Conservation (phyloP, 306 rosid genomes). For the Malus orientalis region DNA sequence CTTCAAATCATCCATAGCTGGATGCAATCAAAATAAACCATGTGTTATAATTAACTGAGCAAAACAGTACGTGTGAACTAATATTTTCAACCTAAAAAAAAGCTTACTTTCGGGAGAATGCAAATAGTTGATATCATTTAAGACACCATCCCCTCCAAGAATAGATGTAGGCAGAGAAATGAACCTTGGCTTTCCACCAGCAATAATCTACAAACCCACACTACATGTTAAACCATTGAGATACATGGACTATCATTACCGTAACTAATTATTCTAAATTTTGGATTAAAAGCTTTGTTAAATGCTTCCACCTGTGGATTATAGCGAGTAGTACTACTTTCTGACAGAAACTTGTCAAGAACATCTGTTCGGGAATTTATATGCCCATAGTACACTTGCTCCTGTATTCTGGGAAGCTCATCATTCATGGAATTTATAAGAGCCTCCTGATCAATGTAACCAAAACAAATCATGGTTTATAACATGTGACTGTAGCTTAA, state of each 20-base stretch:
- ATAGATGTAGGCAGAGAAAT: conserved; percentile 43
- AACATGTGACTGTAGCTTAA: not conserved
- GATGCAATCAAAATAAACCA: conserved; percentile 6
- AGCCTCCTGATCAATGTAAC: conserved; percentile 61
- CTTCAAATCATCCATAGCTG: conserved; percentile 88
- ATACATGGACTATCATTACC: not conserved
- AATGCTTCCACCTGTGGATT: conserved; percentile 70
- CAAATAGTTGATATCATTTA: conserved; percentile 53
- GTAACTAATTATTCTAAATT: not conserved
- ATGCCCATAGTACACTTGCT: conserved; percentile 91
- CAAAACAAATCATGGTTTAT: conserved; percentile 7
- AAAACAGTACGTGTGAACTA: conserved; percentile 9
- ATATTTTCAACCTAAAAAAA: conserved; percentile 17
- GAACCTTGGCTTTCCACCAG: conserved; percentile 72
- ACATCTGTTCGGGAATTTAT: conserved; percentile 79
- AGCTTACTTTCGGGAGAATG: conserved; percentile 85
- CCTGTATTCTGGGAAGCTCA: conserved; percentile 89
- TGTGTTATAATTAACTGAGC: conserved; percentile 15
- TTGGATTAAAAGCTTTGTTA: not conserved
- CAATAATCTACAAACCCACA: conserved; percentile 52
- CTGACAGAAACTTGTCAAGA: conserved; percentile 68
- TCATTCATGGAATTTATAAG: conserved; percentile 78
- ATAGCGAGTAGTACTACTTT: conserved; percentile 83
- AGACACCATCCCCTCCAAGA: conserved; percentile 53
- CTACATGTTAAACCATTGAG: conserved; percentile 8